A percentile compares a stretch with the other conserved stretches of the same genome.
These are phyloP conservation scores for Pythium apleroticum DNA, from an alignment of 352 stramenopile genomes.

Conservation along the genomic window DNA sequence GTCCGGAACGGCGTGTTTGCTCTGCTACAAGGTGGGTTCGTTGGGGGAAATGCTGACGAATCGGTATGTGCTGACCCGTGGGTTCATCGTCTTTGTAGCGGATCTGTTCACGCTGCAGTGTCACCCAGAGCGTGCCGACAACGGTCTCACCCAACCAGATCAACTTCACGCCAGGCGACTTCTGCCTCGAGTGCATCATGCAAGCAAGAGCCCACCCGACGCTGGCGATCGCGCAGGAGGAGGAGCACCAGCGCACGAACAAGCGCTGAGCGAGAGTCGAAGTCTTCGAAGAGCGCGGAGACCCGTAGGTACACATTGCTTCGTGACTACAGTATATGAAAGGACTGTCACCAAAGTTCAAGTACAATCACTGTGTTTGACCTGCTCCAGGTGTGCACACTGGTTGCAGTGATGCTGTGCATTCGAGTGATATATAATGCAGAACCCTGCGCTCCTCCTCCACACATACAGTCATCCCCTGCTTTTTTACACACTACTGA, in stretches of 20 bases:
- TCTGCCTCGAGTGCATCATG: constrained; percentile 15
- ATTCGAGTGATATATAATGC: too few species aligned
- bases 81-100: neutral
- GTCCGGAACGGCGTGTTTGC: neutral
- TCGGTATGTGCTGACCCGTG: neutral
- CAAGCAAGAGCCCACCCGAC: neutral
- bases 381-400: too few species aligned
- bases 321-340: too few species aligned
- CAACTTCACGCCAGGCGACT: neutral
- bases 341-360: too few species aligned
- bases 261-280: too few species aligned
- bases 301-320: too few species aligned
- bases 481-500: too few species aligned
- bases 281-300: too few species aligned
- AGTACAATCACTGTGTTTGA: too few species aligned
- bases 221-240: neutral
- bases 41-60: neutral
- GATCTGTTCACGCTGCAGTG: constrained; percentile 5
- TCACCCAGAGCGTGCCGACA: constrained; percentile 9
- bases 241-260: neutral
- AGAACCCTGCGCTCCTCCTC: too few species aligned
- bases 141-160: neutral
- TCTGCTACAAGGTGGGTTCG: constrained; percentile 15
- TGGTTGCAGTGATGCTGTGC: too few species aligned
- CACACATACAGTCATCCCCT: too few species aligned